Percentiles rank a stretch among this genome's conserved stretches.
Evolutionary conservation across 352 stramenopile genomes (phyloP).

Genomic region (Phytophthora cryptogea): DNA sequence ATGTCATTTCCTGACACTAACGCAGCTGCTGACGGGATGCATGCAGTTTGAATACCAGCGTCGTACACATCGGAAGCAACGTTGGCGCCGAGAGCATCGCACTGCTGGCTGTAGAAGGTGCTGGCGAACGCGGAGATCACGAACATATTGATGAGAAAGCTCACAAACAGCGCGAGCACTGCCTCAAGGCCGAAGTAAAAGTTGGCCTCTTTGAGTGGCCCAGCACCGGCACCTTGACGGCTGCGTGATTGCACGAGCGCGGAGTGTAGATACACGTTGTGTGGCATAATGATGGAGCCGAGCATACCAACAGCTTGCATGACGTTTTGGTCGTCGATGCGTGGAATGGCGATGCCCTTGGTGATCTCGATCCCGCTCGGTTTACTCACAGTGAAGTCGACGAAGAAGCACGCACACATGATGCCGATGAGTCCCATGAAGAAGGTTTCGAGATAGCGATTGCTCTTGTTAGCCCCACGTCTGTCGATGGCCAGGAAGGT

Average conservation of each 20-base stretch:
- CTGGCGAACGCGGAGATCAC: conserved; percentile 91
- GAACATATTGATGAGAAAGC: conserved; percentile 93
- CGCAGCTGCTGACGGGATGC: conserved; percentile 55
- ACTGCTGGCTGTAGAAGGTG: conserved; percentile 83
- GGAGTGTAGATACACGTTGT: conserved; percentile 96
- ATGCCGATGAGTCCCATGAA: conserved; percentile 90
- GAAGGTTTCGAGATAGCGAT: conserved; percentile 77
- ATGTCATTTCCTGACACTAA: conserved; percentile 55
- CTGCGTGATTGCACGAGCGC: conserved; percentile 79
- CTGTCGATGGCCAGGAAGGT: conserved; percentile 86
- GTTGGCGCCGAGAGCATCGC: conserved; percentile 47
- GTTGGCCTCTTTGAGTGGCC: conserved; percentile 47
- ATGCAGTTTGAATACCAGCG: conserved; percentile 63
- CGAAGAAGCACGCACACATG: conserved; percentile 91
- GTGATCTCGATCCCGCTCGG: conserved; percentile 67
- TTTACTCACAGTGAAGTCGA: conserved; percentile 84
- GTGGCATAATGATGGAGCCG: conserved; percentile 93
- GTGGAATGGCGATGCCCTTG: conserved; percentile 76
- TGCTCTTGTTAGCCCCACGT: conserved; percentile 50
- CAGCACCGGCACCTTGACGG: conserved; percentile 7
- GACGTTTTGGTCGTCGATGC: conserved; percentile 65
- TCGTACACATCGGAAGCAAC: conserved; percentile 50
- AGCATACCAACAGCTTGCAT: conserved; percentile 84
- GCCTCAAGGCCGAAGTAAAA: conserved; percentile 91
- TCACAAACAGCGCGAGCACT: conserved; percentile 81